Conservation (phyloP, 192 early-diverging fungal genomes). For the Lobosporangium transversale region DNA sequence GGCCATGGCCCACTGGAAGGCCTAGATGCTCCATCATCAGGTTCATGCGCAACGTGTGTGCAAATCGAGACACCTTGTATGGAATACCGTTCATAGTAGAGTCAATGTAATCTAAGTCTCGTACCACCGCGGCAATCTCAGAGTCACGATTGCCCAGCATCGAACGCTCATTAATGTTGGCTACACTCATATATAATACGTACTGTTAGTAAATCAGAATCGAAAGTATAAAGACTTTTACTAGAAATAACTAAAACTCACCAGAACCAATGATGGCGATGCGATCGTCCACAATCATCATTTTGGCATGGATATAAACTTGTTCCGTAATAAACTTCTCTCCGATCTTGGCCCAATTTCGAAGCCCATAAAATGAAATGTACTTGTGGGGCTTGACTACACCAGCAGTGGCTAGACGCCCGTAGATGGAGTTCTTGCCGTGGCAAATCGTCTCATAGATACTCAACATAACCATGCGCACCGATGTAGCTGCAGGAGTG, state of each 20-base stretch:
- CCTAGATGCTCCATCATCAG: slow-evolving; percentile 84
- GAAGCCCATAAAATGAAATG: slow-evolving; percentile 71
- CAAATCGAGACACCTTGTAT: slow-evolving; percentile 77
- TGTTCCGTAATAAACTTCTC: slow-evolving; percentile 77
- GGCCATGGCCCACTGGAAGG: slow-evolving; percentile 42
- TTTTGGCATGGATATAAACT: slow-evolving; percentile 89
- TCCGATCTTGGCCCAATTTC: slow-evolving; percentile 54
- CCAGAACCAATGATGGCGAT: slow-evolving; percentile 82
- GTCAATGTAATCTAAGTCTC: slow-evolving; percentile 69
- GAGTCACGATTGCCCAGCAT: slow-evolving; percentile 83
- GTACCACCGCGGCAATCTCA: slow-evolving; percentile 80
- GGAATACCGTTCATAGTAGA: slow-evolving; percentile 73
- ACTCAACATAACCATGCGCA: slow-evolving; percentile 67
- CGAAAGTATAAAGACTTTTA: background rate
- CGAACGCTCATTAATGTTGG: slow-evolving; percentile 92
- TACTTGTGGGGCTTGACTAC: slow-evolving; percentile 62
- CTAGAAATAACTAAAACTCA: background rate
- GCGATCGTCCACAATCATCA: slow-evolving; percentile 89
- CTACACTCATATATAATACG: slow-evolving; percentile 33
- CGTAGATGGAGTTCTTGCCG: slow-evolving; percentile 69
- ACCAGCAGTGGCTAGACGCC: slow-evolving; percentile 63
- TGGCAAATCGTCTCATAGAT: slow-evolving; percentile 72
- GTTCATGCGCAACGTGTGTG: slow-evolving; percentile 75
- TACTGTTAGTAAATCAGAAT: background rate
- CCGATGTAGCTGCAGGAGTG: slow-evolving; percentile 71